Conservation (phyloP, 768 basidiomycete species). For the Mycena crocata region DNA sequence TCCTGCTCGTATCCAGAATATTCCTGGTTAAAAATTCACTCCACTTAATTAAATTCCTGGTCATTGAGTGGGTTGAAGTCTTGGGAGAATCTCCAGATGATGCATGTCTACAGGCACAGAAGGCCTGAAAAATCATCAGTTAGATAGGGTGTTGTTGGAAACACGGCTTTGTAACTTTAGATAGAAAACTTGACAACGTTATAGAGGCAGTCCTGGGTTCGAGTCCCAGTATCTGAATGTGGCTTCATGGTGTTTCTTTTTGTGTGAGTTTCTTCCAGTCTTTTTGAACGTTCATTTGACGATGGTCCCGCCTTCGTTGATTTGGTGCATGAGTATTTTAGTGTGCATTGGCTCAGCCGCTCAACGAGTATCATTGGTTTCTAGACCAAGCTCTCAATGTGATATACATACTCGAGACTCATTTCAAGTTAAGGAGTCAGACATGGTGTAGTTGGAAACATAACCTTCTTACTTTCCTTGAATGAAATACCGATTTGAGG, state of each 20-base stretch:
- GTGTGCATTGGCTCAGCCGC: too few relatives aligned
- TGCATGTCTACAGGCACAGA: background rate
- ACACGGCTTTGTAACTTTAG: background rate
- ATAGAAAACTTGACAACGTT: background rate
- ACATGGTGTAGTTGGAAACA: too few relatives aligned
- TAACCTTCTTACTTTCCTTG: background rate
- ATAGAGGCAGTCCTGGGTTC: conserved; percentile 5
- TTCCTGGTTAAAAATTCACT: too few relatives aligned
- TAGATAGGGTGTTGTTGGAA: conserved; percentile 5
- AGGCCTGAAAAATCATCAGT: too few relatives aligned
- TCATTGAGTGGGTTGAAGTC: background rate
- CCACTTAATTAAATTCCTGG: too few relatives aligned
- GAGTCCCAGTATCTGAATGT: conserved; percentile 7
- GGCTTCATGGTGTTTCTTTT: too few relatives aligned
- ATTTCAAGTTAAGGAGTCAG: background rate
- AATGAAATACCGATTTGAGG: background rate
- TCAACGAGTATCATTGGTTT: too few relatives aligned
- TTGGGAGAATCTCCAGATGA: background rate
- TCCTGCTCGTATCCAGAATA: too few relatives aligned
- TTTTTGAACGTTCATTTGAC: background rate
- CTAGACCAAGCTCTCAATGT: too few relatives aligned
- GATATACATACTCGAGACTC: background rate
- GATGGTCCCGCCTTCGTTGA: background rate
- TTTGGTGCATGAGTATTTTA: background rate
- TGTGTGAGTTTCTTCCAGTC: background rate